Conservation (phyloP, 495 filamentous ascomycete species). For the Neurospora hispaniola region DNA sequence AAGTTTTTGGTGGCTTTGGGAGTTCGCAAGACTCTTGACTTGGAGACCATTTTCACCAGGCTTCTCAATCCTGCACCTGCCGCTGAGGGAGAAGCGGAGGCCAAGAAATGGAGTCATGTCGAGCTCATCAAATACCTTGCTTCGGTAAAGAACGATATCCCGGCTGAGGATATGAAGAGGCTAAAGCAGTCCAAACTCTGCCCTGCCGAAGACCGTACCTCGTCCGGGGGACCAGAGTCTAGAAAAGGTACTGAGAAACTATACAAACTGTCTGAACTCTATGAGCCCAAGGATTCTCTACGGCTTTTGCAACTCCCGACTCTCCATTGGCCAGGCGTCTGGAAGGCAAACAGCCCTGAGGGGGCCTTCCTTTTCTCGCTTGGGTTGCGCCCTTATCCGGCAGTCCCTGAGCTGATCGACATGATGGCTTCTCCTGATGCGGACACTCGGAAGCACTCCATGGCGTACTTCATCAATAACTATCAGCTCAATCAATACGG, state of each 20-base stretch:
- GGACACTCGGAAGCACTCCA: constrained; percentile 47
- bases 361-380: constrained; percentile 60
- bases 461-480: constrained; percentile 76
- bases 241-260: constrained; percentile 36
- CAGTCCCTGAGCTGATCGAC: constrained; percentile 57
- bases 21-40: constrained; percentile 78
- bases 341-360: constrained; percentile 51
- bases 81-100: constrained; percentile 30
- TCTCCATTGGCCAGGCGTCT: constrained; percentile 75
- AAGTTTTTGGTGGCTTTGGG: constrained; percentile 75
- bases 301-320: constrained; percentile 60
- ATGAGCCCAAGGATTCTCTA: constrained; percentile 65
- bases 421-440: constrained; percentile 62
- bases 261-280: constrained; percentile 76
- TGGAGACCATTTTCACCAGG: constrained; percentile 85
- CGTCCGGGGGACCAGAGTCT: constrained; percentile 28
- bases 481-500: constrained; percentile 67
- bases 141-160: constrained; percentile 85
- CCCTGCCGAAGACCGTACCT: constrained; percentile 51
- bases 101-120: constrained; percentile 75
- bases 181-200: constrained; percentile 70
- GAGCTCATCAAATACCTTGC: constrained; percentile 90
- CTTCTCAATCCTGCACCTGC: constrained; percentile 47
- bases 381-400: constrained; percentile 59
- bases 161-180: constrained; percentile 66